These are phyloP conservation scores for Talaromyces islandicus DNA, from an alignment of 2,329 filamentous ascomycete species.

Conservation along the genomic window DNA sequence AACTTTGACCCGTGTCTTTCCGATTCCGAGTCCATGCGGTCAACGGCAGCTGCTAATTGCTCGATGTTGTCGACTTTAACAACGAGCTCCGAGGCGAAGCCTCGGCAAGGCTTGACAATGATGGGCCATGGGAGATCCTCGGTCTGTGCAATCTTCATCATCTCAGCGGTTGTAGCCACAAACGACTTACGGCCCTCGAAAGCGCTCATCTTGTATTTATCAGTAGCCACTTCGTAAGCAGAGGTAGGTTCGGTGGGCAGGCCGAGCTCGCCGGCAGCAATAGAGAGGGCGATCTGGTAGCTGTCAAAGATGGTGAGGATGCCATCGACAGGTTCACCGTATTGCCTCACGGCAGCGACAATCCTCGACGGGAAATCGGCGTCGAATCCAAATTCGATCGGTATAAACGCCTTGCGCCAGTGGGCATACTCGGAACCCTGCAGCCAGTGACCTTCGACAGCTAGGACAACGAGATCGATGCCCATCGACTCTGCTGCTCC, in stretches of 20 bases:
- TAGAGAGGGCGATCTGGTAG: constrained; percentile 22
- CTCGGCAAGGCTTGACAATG: constrained; percentile 33
- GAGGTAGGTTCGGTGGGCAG: constrained; percentile 23
- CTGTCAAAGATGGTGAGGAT: constrained; percentile 33
- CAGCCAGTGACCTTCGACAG: constrained; percentile 36
- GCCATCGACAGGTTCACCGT: constrained; percentile 25
- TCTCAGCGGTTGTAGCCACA: constrained; percentile 9
- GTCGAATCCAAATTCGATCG: constrained; percentile 22
- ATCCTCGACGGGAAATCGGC: constrained; percentile 23
- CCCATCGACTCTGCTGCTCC: constrained; percentile 28
- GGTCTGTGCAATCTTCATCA: neutral
- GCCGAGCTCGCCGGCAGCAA: constrained; percentile 25
- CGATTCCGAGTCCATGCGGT: constrained; percentile 9
- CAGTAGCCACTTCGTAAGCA: constrained; percentile 22
- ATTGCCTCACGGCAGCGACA: constrained; percentile 20
- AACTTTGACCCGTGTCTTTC: constrained; percentile 17
- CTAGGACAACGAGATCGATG: constrained; percentile 32
- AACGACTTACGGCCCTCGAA: constrained; percentile 13
- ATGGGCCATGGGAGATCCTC: constrained; percentile 19
- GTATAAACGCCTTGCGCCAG: constrained; percentile 25
- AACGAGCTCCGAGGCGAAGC: constrained; percentile 29
- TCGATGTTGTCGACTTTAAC: constrained; percentile 21
- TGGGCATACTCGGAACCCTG: constrained; percentile 21
- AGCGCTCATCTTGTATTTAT: constrained; percentile 26
- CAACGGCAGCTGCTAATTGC: constrained; percentile 22